A percentile compares a stretch with the other conserved stretches of the same genome.
phyloP scores from a whole-genome alignment of 345 rosid genomes.

The Excoecaria agallocha region DNA sequence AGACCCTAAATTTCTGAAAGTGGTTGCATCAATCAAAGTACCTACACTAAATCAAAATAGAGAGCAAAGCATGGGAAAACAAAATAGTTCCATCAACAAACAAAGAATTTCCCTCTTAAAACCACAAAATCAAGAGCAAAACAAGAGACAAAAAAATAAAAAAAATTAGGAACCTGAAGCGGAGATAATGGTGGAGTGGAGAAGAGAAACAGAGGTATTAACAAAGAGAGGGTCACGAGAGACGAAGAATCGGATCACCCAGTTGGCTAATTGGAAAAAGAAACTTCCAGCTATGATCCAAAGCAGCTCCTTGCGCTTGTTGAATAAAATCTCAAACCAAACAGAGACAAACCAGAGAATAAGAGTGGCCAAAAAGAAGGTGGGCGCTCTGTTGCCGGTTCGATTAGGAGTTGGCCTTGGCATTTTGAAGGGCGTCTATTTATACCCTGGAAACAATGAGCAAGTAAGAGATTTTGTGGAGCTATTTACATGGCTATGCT shows the following conservation, averaged over 20 bases:
- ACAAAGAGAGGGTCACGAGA: slow-evolving; percentile 89
- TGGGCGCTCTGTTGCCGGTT: slow-evolving; percentile 34
- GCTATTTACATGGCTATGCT: no score
- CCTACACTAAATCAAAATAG: no score
- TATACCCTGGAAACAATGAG: no score
- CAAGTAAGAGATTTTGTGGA: no score
- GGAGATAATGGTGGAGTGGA: slow-evolving; percentile 78
- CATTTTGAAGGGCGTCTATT: slow-evolving; percentile 17
- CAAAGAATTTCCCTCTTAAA: not conserved
- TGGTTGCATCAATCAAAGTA: no score
- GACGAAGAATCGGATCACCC: slow-evolving; percentile 48
- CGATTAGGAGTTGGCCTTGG: slow-evolving; percentile 25
- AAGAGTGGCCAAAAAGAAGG: slow-evolving; percentile 77
- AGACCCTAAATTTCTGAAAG: no score
- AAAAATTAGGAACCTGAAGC: slow-evolving; percentile 50
- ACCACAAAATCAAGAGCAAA: not conserved
- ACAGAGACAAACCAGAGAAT: slow-evolving; percentile 79
- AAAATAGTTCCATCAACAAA: no score
- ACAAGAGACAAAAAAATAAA: not conserved
- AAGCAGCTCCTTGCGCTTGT: slow-evolving; percentile 51
- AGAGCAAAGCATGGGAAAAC: no score
- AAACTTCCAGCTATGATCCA: slow-evolving; percentile 49
- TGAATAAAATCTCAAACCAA: slow-evolving; percentile 68
- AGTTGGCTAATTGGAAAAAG: slow-evolving; percentile 68
- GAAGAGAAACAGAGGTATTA: slow-evolving; percentile 81